phyloP scores from a whole-genome alignment of 208 protist species.

The Eutreptiella sp. region DNA sequence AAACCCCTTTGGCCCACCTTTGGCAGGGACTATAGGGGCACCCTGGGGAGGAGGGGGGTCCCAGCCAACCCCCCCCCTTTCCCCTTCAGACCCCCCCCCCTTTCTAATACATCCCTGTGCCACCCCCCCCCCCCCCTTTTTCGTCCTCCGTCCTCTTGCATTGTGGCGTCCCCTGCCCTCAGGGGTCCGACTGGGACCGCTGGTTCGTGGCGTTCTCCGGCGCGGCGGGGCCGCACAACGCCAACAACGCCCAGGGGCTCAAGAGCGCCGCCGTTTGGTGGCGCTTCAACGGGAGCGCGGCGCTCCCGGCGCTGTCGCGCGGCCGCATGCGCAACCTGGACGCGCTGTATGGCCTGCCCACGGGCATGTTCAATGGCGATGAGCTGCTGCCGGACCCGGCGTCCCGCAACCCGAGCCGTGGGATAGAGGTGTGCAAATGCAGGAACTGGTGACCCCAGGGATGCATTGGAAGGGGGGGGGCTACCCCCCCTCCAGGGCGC shows the following conservation, averaged over 20 bases:
- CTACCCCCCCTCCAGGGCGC: too few relatives aligned
- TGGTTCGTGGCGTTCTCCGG: conserved; percentile 18
- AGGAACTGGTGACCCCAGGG: too few relatives aligned
- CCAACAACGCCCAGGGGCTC: conserved; percentile 37
- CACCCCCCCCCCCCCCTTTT: too few relatives aligned
- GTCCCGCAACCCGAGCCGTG: conserved; percentile 18
- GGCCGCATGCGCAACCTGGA: conserved; percentile 28
- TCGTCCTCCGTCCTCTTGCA: neutral
- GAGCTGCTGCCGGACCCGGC: conserved; percentile 1
- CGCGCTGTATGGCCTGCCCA: conserved; percentile 21
- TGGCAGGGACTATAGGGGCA: too few relatives aligned
- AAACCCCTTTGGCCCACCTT: too few relatives aligned
- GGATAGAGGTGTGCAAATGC: conserved; percentile 39
- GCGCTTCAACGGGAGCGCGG: neutral
- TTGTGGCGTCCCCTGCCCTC: too few relatives aligned
- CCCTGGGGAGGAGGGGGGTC: too few relatives aligned
- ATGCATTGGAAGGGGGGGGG: too few relatives aligned
- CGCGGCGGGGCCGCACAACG: conserved; percentile 17
- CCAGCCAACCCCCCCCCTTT: too few relatives aligned
- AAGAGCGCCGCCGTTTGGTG: conserved; percentile 28
- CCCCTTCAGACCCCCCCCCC: too few relatives aligned
- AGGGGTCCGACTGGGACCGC: conserved; percentile 20
- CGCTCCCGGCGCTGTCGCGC: neutral
- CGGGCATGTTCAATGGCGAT: conserved; percentile 32
- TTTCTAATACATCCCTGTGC: too few relatives aligned